Base-by-base conservation (phyloP, 345 rosid genomes). In the Citrus medica region DNA sequence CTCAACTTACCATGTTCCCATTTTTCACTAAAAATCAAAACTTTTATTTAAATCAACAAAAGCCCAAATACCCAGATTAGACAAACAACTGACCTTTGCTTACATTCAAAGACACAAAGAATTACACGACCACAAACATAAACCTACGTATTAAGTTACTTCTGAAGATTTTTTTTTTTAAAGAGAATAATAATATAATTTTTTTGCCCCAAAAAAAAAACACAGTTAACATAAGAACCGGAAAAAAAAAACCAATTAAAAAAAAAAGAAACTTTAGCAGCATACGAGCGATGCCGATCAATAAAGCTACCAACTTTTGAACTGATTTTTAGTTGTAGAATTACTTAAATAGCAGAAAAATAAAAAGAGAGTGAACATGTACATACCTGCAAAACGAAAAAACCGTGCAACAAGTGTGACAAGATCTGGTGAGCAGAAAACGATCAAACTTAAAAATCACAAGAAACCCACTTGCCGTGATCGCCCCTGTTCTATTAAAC, bases 71-170 rank as follows among this genome's bases (percentile, higher is more conserved):
- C 58, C 21, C 58, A 16, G n/a, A 53, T 53, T 53, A 53, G 58
- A 53, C 21, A 17, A 53, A 53, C 58, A 17, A 53, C 22, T 53
- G 21, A 5, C 58, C 58, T 53, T 53, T 53, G 58, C 58, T 53
- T 53, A 53, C 58, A 53, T 16, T 16, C 58, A 6, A 53, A 53
- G 58, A 53, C 58, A 53, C 58, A 53, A 17, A 53, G 58, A 17
- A 53, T 19, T 16, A 17, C 58, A 5, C 58, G 21, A 53, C 51
- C 51, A 13, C 51, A 53, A 61, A 63, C 71, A 74, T 59, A 79
- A 76, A 71, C 79, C 80, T 32, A 21, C 19, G 48, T 75, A 71
- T 60, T 35, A 76, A 83, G 82, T 61, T 74, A 81, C 79, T 81
- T 78, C 24, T n/a, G 60, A 40, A 32, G 51, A 67, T 13, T 4